Conservation (phyloP, 768 basidiomycete genomes). For the Lactifluus volemus region DNA sequence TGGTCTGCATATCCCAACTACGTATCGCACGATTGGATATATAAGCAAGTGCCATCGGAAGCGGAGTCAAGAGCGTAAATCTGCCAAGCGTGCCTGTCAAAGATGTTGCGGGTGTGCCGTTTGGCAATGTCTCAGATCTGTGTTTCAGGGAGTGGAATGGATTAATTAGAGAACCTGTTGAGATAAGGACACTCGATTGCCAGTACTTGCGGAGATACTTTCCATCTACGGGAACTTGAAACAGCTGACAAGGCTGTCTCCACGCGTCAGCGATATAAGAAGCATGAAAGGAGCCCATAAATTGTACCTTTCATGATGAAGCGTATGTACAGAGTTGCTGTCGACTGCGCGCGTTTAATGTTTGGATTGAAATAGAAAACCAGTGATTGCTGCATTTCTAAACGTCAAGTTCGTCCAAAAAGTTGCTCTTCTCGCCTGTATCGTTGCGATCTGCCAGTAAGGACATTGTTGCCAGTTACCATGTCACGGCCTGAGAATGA, state of each 20-base stretch:
- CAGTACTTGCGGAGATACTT: slow-evolving; percentile 73
- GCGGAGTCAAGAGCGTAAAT: slow-evolving; percentile 94
- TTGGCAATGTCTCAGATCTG: slow-evolving; percentile 91
- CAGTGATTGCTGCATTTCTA: slow-evolving; percentile 72
- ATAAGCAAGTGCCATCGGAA: slow-evolving; percentile 61
- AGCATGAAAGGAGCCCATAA: background rate
- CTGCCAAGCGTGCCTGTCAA: slow-evolving; percentile 86
- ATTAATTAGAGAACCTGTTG: background rate
- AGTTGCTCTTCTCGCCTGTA: slow-evolving; percentile 22
- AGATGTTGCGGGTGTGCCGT: slow-evolving; percentile 67
- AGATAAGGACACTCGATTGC: slow-evolving; percentile 69
- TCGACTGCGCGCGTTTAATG: slow-evolving; percentile 70
- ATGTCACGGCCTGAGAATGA: no score
- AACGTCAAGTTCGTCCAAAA: slow-evolving; percentile 44
- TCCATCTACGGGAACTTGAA: slow-evolving; percentile 90
- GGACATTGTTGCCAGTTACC: no score
- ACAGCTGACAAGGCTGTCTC: slow-evolving; percentile 68
- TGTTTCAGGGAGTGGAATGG: background rate
- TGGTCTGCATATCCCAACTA: slow-evolving; percentile 53
- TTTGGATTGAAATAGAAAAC: slow-evolving; percentile 86
- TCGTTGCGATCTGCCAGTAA: no score
- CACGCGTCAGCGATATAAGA: background rate
- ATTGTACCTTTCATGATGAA: slow-evolving; percentile 82
- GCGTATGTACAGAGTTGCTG: slow-evolving; percentile 71
- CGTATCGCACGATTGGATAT: slow-evolving; percentile 67